Conservation (phyloP, 2,329 filamentous ascomycete genomes). For the Fusarium multiceps region DNA sequence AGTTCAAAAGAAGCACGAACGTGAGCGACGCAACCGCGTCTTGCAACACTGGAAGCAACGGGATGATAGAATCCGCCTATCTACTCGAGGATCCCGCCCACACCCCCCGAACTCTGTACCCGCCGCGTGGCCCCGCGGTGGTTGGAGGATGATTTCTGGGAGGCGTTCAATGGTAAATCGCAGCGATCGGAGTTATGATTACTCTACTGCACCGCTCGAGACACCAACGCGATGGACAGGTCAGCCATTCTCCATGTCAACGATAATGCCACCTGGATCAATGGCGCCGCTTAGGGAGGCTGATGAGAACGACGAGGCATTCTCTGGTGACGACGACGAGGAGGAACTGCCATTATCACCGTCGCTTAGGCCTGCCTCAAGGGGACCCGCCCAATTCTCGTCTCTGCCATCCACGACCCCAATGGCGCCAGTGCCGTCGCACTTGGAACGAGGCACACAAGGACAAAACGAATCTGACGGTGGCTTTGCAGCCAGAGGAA, state of each 20-base stretch:
- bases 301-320: slow-evolving; percentile 45
- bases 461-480: slow-evolving; percentile 28
- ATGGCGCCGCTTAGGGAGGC: slow-evolving; percentile 50
- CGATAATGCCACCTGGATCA: slow-evolving; percentile 42
- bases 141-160: slow-evolving; percentile 44
- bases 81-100: slow-evolving; percentile 7
- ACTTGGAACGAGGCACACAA: slow-evolving; percentile 54
- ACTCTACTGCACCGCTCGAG: slow-evolving; percentile 45
- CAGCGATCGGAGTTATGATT: slow-evolving; percentile 36
- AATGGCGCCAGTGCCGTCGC: slow-evolving; percentile 55
- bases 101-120: slow-evolving; percentile 31
- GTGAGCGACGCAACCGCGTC: slow-evolving; percentile 48
- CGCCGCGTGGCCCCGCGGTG: slow-evolving; percentile 38
- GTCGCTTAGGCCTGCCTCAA: slow-evolving; percentile 35
- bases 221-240: slow-evolving; percentile 63
- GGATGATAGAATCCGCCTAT: slow-evolving; percentile 28
- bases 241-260: slow-evolving; percentile 52
- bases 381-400: slow-evolving; percentile 34
- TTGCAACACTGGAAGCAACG: slow-evolving; percentile 50
- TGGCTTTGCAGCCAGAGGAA: background rate
- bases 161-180: slow-evolving; percentile 42
- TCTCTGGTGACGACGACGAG: slow-evolving; percentile 46
- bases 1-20: slow-evolving; percentile 48
- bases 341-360: slow-evolving; percentile 34
- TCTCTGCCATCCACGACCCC: slow-evolving; percentile 57